These are phyloP conservation scores for Gilbertella persicaria DNA, from an alignment of 371 early-diverging fungal species.

Conservation along the genomic window DNA sequence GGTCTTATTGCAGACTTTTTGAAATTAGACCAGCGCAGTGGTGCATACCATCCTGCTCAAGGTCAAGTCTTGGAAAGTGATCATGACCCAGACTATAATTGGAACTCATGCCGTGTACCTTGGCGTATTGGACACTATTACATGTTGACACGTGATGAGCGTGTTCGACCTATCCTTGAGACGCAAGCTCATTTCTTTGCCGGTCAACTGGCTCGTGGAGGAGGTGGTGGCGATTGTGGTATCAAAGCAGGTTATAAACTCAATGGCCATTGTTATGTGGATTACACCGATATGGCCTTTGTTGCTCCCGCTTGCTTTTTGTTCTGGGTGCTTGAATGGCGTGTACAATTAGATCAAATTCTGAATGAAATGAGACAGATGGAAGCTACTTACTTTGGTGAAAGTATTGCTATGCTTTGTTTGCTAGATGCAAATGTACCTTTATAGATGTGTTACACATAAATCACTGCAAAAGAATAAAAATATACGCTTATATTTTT, in stretches of 20 bases:
- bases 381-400: constrained; percentile 65
- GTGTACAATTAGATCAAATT: constrained; percentile 38
- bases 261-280: constrained; percentile 51
- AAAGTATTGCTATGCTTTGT: constrained; percentile 61
- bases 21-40: constrained; percentile 37
- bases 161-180: constrained; percentile 50
- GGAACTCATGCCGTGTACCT: constrained; percentile 62
- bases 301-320: constrained; percentile 61
- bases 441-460: constrained; percentile 20
- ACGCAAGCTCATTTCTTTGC: constrained; percentile 63
- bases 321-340: constrained; percentile 60
- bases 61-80: constrained; percentile 54
- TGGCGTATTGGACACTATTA: constrained; percentile 67
- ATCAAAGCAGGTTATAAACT: constrained; percentile 61
- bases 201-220: constrained; percentile 36
- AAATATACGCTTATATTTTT: background rate
- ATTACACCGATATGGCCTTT: constrained; percentile 65
- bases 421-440: constrained; percentile 54
- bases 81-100: constrained; percentile 54
- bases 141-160: constrained; percentile 55
- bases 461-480: constrained; percentile 2
- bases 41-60: constrained; percentile 46
- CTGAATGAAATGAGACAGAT: constrained; percentile 53
- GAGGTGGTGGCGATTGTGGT: constrained; percentile 39
- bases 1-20: constrained; percentile 67